These are phyloP conservation scores for Stephania japonica DNA, from an alignment of 164 flowering plant species.

Conservation along the genomic window DNA sequence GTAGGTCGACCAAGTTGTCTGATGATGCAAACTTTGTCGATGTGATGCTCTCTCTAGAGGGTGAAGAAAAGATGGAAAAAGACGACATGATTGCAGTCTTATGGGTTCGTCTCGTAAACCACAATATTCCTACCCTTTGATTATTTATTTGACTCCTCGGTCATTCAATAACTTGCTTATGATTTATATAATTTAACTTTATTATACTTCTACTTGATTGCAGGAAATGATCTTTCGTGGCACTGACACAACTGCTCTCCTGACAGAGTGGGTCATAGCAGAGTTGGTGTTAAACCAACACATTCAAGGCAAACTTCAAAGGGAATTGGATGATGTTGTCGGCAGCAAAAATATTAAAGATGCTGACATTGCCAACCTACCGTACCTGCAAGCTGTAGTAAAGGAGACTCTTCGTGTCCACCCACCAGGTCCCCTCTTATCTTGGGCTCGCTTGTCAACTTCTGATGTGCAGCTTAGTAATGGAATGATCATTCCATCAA, in stretches of 20 bases:
- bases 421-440: constrained; percentile 55
- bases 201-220: background rate
- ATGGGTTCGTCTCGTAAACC: constrained; percentile 35
- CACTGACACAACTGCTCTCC: constrained; percentile 46
- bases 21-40: constrained; percentile 47
- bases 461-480: constrained; percentile 45
- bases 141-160: background rate
- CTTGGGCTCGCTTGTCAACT: constrained; percentile 48
- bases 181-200: background rate
- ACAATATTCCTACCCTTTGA: background rate
- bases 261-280: constrained; percentile 53
- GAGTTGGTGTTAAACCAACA: constrained; percentile 36
- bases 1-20: background rate
- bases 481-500: constrained; percentile 42
- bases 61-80: constrained; percentile 47
- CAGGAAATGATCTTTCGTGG: constrained; percentile 65
- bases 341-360: constrained; percentile 18
- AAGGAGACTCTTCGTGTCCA: constrained; percentile 44
- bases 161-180: too few relatives aligned
- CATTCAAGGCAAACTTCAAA: constrained; percentile 32
- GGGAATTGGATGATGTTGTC: constrained; percentile 31
- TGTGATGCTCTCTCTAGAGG: constrained; percentile 47
- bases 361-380: constrained; percentile 28
- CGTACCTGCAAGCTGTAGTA: constrained; percentile 41
- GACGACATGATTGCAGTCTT: constrained; percentile 59